Evolutionary conservation across 805 yeast genomes (phyloP), one percentile per base, ranked within the genome.

Genomic region (Peterozyma xylosa): DNA sequence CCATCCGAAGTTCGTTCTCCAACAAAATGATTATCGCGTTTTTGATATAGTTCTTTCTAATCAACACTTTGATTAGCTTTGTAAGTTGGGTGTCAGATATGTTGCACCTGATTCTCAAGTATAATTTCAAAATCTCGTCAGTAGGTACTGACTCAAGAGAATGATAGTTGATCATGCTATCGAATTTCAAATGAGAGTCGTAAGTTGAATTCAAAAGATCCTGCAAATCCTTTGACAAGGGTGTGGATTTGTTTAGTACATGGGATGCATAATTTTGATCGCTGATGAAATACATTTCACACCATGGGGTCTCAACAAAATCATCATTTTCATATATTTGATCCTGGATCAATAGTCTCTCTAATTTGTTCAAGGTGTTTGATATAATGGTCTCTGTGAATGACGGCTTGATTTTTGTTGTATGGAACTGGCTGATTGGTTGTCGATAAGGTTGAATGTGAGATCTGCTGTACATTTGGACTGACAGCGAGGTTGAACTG

Each of bases 361-460:
- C 34, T 5, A 32, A 13, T 32, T 14, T 32, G 15, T 9, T 14
- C 34, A 32, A 32, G 15, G 34, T 32, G 9, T 32, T 32, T 14
- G 34, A 11, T 32, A 32, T 32, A 9, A 32, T 32, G 5, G 34
- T 32, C 15, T 32, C 34, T 4, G 34, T 32, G 13, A 32, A 32
- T 32, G 34, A 32, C 5, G 34, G 66, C 35, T 30, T 21, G 7
- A 21, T 7, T 21, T 21, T 21, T 4, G 27, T 21, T 21, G 27
- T 21, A 21, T 21, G 27, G 7, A 21, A 21, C 27, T 21, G 27
- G 7, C 7, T 21, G 27, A 7, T 7, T 7, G 27, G 7, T 7
- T 21, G 27, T 21, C 27, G 4, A 21, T 21, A 21, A 4, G 7
- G 27, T 21, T 4, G 27, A 21, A 21, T 21, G 7, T 7, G 27